phyloP scores from a whole-genome alignment of 352 stramenopile species.

The Pythium angustatum region DNA sequence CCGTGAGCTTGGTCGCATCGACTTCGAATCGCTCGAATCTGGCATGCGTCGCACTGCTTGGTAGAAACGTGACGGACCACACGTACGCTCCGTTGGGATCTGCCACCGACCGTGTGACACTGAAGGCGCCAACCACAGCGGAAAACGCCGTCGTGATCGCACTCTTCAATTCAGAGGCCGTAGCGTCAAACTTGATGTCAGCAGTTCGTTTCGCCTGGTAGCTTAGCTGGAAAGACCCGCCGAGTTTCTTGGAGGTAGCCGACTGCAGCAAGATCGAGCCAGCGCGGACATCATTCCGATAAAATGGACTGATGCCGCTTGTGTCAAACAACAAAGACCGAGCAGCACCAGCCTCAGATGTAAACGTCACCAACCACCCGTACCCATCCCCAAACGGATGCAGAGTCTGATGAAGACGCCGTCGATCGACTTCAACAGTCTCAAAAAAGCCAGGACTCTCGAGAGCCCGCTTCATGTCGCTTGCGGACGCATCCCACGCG shows the following conservation, averaged over 20 bases:
- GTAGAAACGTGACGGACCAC: slow-evolving; percentile 43
- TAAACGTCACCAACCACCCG: slow-evolving; percentile 51
- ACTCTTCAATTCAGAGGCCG: slow-evolving; percentile 34
- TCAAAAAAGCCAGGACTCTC: slow-evolving; percentile 36
- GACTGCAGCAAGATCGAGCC: slow-evolving; percentile 34
- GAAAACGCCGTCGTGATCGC: slow-evolving; percentile 37
- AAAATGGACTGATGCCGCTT: slow-evolving; percentile 20
- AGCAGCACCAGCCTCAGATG: slow-evolving; percentile 36
- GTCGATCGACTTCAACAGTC: slow-evolving; percentile 31
- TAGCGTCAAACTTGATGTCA: slow-evolving; percentile 47
- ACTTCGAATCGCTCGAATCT: slow-evolving; percentile 33
- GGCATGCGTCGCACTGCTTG: slow-evolving; percentile 3
- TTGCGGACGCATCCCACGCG: slow-evolving; percentile 33
- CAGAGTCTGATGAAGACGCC: slow-evolving; percentile 30
- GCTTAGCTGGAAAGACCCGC: slow-evolving; percentile 40
- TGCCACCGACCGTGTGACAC: slow-evolving; percentile 29
- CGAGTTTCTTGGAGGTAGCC: slow-evolving; percentile 33
- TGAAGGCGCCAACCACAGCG: slow-evolving; percentile 21
- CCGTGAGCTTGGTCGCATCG: slow-evolving; percentile 23
- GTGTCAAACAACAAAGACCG: slow-evolving; percentile 34
- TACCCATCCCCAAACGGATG: slow-evolving; percentile 45
- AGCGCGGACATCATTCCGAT: slow-evolving; percentile 30
- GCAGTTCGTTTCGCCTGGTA: slow-evolving; percentile 37
- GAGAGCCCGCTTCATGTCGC: slow-evolving; percentile 28
- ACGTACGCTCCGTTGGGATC: slow-evolving; percentile 40